These are phyloP conservation scores for Boletellus sp. DNA, from an alignment of 768 basidiomycete genomes.

Conservation along the genomic window DNA sequence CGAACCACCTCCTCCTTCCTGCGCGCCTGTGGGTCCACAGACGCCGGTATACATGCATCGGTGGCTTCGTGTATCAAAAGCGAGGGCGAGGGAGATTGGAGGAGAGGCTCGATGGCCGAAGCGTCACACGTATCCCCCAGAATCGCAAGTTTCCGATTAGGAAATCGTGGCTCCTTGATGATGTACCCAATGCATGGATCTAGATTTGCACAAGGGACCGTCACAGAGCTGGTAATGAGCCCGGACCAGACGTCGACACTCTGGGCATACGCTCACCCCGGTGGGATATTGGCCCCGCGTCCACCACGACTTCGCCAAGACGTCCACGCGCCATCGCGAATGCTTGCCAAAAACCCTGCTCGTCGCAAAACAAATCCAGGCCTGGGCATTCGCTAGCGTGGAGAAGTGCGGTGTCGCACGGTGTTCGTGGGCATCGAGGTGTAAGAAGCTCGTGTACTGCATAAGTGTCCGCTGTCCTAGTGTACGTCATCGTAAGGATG, in stretches of 20 bases:
- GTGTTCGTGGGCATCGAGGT: slow-evolving; percentile 47
- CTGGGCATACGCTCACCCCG: slow-evolving; percentile 47
- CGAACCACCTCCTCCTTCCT: slow-evolving; percentile 40
- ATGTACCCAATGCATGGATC: slow-evolving; percentile 81
- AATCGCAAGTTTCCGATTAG: slow-evolving; percentile 63
- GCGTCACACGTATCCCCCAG: slow-evolving; percentile 78
- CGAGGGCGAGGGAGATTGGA: slow-evolving; percentile 45
- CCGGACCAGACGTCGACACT: background rate
- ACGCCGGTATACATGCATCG: slow-evolving; percentile 61
- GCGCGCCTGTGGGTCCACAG: slow-evolving; percentile 48
- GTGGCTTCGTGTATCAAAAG: slow-evolving; percentile 87
- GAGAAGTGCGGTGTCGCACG: slow-evolving; percentile 46
- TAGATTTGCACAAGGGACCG: slow-evolving; percentile 24
- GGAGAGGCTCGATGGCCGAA: slow-evolving; percentile 54
- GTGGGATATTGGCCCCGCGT: slow-evolving; percentile 75
- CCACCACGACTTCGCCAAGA: slow-evolving; percentile 48
- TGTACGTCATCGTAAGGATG: slow-evolving; percentile 64
- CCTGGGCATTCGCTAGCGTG: slow-evolving; percentile 67
- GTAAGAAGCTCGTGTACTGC: slow-evolving; percentile 76
- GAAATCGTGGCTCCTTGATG: slow-evolving; percentile 51
- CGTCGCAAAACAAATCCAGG: slow-evolving; percentile 48
- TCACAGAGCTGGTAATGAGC: background rate
- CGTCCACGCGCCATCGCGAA: slow-evolving; percentile 40
- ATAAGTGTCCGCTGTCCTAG: slow-evolving; percentile 57
- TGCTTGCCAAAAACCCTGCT: slow-evolving; percentile 65